Conservation (phyloP, 2,329 filamentous ascomycete species). For the Fusarium gaditjirri region DNA sequence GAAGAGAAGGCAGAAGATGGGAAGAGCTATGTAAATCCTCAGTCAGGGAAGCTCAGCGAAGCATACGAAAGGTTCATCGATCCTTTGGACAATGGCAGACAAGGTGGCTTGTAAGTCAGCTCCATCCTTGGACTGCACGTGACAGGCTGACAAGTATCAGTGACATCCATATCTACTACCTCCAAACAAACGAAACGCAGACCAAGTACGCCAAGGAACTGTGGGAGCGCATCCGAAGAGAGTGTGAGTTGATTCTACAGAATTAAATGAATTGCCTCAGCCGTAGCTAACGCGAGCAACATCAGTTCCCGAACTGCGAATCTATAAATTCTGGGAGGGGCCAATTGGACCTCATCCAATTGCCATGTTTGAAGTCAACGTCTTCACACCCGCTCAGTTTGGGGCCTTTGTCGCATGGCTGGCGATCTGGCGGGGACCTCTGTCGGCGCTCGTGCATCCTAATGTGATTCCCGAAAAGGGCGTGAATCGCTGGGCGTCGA, state of each 20-base stretch:
- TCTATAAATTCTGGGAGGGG: conserved; percentile 80
- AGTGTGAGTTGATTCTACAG: conserved; percentile 60
- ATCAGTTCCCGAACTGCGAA: conserved; percentile 82
- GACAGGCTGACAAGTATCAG: conserved; percentile 47
- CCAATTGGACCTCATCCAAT: conserved; percentile 85
- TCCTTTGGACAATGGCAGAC: conserved; percentile 72
- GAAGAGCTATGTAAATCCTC: conserved; percentile 79
- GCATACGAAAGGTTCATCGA: conserved; percentile 77
- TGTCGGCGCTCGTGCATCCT: conserved; percentile 84
- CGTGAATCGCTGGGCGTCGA: conserved; percentile 45
- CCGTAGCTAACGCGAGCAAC: too few relatives aligned
- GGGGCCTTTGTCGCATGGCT: conserved; percentile 91
- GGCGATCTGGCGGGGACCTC: conserved; percentile 80
- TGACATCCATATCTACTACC: conserved; percentile 89
- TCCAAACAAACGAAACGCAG: conserved; percentile 71
- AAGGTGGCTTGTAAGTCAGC: conserved; percentile 77
- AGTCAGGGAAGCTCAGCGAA: conserved; percentile 67
- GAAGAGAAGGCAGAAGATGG: conserved; percentile 74
- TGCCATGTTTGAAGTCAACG: conserved; percentile 92
- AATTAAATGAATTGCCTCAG: too few relatives aligned
- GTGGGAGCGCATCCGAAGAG: conserved; percentile 80
- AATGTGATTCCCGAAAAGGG: conserved; percentile 71
- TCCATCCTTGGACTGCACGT: accelerated
- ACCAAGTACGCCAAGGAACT: conserved; percentile 75
- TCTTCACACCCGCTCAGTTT: conserved; percentile 88